Evolutionary conservation across 2,329 filamentous ascomycete genomes (phyloP), one percentile per base, ranked within the genome.

Genomic region (Ophiosphaerella korrae): DNA sequence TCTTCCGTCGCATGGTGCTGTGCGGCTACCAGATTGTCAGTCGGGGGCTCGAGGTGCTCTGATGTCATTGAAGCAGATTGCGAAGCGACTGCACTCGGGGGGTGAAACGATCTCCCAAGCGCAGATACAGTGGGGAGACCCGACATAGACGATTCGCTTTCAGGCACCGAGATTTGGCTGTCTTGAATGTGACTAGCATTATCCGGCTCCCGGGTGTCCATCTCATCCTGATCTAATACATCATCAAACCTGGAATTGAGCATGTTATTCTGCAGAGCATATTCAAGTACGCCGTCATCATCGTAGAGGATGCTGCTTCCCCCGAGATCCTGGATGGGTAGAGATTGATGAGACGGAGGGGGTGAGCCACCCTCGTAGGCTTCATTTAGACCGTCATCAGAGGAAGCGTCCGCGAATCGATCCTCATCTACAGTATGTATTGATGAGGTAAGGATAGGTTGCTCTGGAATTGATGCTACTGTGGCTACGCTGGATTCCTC

Each of bases 351-450:
- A 7, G 58, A 55, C 13, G 54, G 57, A 33, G 26, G 29, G n/a
- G 35, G 33, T 11, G 46, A 54, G 14, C 52, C 42, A 24, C 37
- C 42, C 34, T 57, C 48, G 7, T 44, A 54, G 34, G 43, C 58
- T 7, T 48, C 53, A 31, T 59, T 54, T 31, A 63, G 34, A 1
- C 68, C 67, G 21, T 74, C 67, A 16, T 75, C 71, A n/a, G 72
- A 73, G 16, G 57, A 62, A 34, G 74, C 74, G 60, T 78, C 74
- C 16, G 75, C 73, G 58, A 76, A 77, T 16, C 73, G 60, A 50
- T 77, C 74, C 34, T 74, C 71, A 46, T 76, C 75, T 26, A 63
- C 64, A 18, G 71, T 73, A 16, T 67, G 60, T 5, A 61, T 39
- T 7, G 72, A 75, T 6, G 57, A 58, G 13, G 55, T 49, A 37